Percentiles rank a stretch among this genome's conserved stretches.
Evolutionary conservation across 2,329 filamentous ascomycete genomes (phyloP).

Genomic region (Amphichorda felina): DNA sequence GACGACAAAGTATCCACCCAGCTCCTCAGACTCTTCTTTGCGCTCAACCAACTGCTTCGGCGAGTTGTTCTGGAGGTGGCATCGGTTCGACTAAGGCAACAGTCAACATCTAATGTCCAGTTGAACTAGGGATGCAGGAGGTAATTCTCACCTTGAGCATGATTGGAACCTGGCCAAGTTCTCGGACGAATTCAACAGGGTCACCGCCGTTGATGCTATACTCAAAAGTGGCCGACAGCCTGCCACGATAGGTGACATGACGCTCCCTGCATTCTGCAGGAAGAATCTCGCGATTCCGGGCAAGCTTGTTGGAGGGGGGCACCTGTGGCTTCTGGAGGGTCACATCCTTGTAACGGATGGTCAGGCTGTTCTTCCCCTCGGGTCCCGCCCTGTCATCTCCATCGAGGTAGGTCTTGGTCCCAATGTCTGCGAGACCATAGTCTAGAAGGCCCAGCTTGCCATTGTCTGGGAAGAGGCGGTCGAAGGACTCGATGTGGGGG

Average conservation of each 20-base stretch:
- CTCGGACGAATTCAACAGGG: constrained; percentile 68
- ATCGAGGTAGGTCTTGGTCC: constrained; percentile 77
- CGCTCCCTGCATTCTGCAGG: constrained; percentile 91
- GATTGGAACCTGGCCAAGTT: constrained; percentile 80
- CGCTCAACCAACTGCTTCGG: constrained; percentile 71
- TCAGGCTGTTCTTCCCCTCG: constrained; percentile 59
- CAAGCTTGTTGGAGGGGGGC: constrained; percentile 73
- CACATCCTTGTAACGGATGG: constrained; percentile 68
- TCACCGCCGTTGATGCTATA: constrained; percentile 82
- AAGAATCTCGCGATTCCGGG: constrained; percentile 72
- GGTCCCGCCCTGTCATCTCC: constrained; percentile 53
- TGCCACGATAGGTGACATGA: constrained; percentile 82
- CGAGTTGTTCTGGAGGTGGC: constrained; percentile 77
- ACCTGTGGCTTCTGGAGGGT: constrained; percentile 73
- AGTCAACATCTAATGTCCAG: background rate
- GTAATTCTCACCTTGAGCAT: constrained; percentile 64
- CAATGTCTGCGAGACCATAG: constrained; percentile 77
- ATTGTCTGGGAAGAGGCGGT: constrained; percentile 67
- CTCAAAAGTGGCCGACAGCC: constrained; percentile 71
- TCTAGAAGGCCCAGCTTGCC: constrained; percentile 50
- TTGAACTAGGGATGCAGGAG: background rate
- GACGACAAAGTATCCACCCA: constrained; percentile 94
- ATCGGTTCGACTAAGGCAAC: constrained; percentile 60
- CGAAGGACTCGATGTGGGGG: constrained; percentile 93
- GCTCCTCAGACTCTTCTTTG: constrained; percentile 92